Conservation (phyloP, 176 grass and related monocot species). For the Aegilops sharonensis region DNA sequence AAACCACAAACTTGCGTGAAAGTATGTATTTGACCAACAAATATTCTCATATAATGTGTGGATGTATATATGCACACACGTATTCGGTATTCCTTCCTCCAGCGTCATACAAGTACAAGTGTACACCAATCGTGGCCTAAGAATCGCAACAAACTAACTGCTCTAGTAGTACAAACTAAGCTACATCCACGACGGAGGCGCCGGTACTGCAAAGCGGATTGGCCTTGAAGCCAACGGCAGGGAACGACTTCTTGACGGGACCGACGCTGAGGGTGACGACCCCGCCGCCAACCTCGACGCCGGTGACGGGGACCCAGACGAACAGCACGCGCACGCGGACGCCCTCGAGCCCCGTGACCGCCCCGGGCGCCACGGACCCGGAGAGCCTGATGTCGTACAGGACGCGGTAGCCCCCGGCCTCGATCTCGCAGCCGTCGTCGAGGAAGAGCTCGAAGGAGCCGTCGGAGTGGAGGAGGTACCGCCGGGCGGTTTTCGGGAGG, state of each 20-base stretch:
- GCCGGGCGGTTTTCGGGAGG: constrained; percentile 57
- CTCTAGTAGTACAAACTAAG: background rate
- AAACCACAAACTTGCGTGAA: no score
- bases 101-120: constrained; percentile 15
- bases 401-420: constrained; percentile 36
- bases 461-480: constrained; percentile 66
- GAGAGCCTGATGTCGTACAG: constrained; percentile 48
- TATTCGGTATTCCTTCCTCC: background rate
- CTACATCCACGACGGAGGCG: background rate
- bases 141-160: background rate
- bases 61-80: background rate
- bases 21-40: no score
- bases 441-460: constrained; percentile 73
- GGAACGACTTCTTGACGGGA: constrained; percentile 61
- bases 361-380: constrained; percentile 28
- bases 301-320: constrained; percentile 64
- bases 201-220: constrained; percentile 48
- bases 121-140: background rate
- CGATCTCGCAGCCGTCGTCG: constrained; percentile 51
- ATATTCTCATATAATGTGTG: background rate
- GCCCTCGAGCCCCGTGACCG: constrained; percentile 48
- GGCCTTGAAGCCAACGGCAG: constrained; percentile 56
- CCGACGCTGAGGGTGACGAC: constrained; percentile 50
- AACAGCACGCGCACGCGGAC: constrained; percentile 61
- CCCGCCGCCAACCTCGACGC: constrained; percentile 43